Conservation (phyloP, 768 basidiomycete species). For the Strobilomyces echinocephalus region DNA sequence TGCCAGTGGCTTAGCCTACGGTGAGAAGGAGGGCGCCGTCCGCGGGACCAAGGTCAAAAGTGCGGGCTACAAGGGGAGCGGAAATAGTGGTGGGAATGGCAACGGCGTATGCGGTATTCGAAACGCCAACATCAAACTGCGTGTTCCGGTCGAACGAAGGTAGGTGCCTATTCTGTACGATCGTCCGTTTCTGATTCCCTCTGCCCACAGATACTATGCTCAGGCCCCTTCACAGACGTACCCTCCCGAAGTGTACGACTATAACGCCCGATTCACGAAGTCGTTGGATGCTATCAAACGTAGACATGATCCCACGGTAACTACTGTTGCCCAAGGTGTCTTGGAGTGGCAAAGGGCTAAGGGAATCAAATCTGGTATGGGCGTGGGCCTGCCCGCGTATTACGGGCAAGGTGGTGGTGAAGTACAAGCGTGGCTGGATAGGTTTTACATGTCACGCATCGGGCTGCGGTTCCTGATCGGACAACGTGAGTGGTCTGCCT, state of each 20-base stretch:
- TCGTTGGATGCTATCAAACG: conserved; percentile 84
- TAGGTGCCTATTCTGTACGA: conserved; percentile 24
- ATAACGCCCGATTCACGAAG: conserved; percentile 88
- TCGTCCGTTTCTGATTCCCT: not conserved
- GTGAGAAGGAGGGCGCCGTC: conserved; percentile 10
- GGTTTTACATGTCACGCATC: conserved; percentile 95
- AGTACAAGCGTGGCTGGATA: conserved; percentile 92
- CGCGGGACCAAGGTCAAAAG: conserved; percentile 12
- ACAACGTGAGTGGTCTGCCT: conserved; percentile 59
- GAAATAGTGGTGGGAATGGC: conserved; percentile 10
- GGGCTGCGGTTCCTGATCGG: conserved; percentile 96
- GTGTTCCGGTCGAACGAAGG: conserved; percentile 84
- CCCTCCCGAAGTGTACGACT: conserved; percentile 92
- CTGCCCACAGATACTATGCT: conserved; percentile 70
- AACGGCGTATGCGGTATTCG: conserved; percentile 34
- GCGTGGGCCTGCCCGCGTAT: conserved; percentile 29
- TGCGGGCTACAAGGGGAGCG: conserved; percentile 14
- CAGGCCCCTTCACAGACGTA: conserved; percentile 64
- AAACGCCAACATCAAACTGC: conserved; percentile 60
- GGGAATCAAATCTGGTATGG: conserved; percentile 27
- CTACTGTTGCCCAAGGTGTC: conserved; percentile 93
- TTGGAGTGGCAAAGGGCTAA: conserved; percentile 84
- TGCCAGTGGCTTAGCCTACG: conserved; percentile 17
- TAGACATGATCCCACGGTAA: conserved; percentile 95
- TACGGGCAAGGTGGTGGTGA: conserved; percentile 67